phyloP scores from a whole-genome alignment of 768 basidiomycete species.

The Lactarius trivialis region DNA sequence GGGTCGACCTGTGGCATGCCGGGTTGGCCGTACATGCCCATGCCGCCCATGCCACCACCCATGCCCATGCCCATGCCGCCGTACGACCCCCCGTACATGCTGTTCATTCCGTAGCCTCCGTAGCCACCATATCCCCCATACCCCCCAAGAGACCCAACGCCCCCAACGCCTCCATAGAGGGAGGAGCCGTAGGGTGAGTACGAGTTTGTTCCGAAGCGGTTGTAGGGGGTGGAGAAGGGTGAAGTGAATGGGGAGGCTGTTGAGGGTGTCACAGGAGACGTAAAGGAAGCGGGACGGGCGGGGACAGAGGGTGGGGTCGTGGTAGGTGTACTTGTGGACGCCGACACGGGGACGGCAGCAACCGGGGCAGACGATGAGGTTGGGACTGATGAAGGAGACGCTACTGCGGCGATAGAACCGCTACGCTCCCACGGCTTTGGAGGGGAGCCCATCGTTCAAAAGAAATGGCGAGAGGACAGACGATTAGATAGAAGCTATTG shows the following conservation, averaged over 20 bases:
- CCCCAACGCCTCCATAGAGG: conserved; percentile 40
- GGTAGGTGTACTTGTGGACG: not conserved
- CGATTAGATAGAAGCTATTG: not conserved
- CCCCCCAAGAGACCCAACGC: conserved; percentile 34
- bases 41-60: conserved; percentile 33
- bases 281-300: conserved; percentile 52
- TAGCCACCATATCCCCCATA: conserved; percentile 33
- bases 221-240: conserved; percentile 35
- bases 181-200: conserved; percentile 37
- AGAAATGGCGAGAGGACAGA: not conserved
- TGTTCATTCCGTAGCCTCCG: conserved; percentile 29
- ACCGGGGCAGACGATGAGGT: conserved; percentile 47
- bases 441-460: conserved; percentile 62
- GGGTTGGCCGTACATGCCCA: conserved; percentile 37
- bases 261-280: conserved; percentile 19
- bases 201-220: conserved; percentile 35
- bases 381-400: conserved; percentile 38
- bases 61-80: conserved; percentile 35
- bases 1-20: conserved; percentile 41
- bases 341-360: not conserved
- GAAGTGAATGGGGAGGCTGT: conserved; percentile 32
- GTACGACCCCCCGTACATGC: conserved; percentile 38
- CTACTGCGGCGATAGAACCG: conserved; percentile 27
- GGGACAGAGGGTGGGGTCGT: conserved; percentile 41
- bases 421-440: conserved; percentile 86